Evolutionary conservation across 148 eudicot genomes (phyloP).

Genomic region (Cornus suecica): DNA sequence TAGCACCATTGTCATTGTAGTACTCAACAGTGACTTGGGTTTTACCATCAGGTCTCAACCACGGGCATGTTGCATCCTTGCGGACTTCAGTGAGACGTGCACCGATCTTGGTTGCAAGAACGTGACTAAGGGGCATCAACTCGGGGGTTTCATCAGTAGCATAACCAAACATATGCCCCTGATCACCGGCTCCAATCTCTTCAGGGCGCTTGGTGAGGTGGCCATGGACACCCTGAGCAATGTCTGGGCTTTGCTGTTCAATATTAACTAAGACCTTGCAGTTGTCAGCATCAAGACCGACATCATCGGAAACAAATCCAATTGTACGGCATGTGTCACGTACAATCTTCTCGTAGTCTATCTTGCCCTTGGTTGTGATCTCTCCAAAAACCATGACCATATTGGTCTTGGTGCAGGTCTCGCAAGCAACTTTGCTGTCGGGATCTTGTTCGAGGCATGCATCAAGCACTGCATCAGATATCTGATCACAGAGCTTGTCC

Average conservation of each 20-base stretch:
- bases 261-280: constrained; percentile 9
- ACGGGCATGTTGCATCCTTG: constrained; percentile 4
- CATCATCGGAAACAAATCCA: constrained; percentile 9
- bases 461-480: constrained; percentile 9
- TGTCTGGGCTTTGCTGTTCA: constrained; percentile 9
- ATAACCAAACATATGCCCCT: constrained; percentile 12
- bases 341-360: constrained; percentile 10
- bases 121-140: constrained; percentile 8
- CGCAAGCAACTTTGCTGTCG: constrained; percentile 11
- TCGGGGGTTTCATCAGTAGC: constrained; percentile 9
- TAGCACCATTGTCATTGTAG: constrained; percentile 3
- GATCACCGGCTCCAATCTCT: constrained; percentile 7
- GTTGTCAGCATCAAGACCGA: constrained; percentile 9
- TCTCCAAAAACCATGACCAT: constrained; percentile 12
- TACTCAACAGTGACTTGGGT: constrained; percentile 12
- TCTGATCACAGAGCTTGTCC: constrained; percentile 11
- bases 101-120: constrained; percentile 7
- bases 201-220: constrained; percentile 12
- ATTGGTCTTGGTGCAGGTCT: constrained; percentile 9
- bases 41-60: constrained; percentile 10
- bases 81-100: constrained; percentile 11
- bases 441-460: constrained; percentile 12
- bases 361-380: constrained; percentile 5
- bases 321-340: constrained; percentile 6
- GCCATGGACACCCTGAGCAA: constrained; percentile 14